Conservation (phyloP, 331 rosid genomes). For the Stylosanthes scabra region DNA sequence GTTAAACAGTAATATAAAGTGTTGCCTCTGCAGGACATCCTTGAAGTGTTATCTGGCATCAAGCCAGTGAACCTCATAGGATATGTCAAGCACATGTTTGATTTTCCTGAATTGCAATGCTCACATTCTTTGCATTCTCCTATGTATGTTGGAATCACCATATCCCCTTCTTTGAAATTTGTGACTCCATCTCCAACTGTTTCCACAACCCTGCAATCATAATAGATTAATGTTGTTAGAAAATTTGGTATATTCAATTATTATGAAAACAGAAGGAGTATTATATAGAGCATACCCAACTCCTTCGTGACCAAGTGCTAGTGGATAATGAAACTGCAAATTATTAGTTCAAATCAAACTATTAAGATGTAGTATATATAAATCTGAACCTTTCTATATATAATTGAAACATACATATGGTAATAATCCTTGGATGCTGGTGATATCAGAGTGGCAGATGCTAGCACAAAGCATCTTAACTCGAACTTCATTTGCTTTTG, state of each 20-base stretch:
- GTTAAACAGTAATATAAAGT: conserved; percentile 47
- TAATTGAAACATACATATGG: conserved; percentile 38
- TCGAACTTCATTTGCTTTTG: conserved; percentile 53
- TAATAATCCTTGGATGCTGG: conserved; percentile 37
- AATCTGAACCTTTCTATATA: no score
- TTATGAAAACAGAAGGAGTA: no score
- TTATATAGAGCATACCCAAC: conserved; percentile 52
- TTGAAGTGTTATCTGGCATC: conserved; percentile 57
- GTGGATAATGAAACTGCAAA: conserved; percentile 57
- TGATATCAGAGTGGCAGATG: conserved; percentile 61
- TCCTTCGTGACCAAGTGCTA: conserved; percentile 69
- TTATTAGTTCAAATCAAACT: not conserved
- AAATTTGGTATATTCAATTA: no score
- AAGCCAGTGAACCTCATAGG: conserved; percentile 46
- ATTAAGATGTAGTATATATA: no score
- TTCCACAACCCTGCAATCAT: conserved; percentile 49
- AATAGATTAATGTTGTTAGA: not conserved
- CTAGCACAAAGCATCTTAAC: conserved; percentile 65
- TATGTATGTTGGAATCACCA: conserved; percentile 54
- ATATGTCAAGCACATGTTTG: conserved; percentile 55
- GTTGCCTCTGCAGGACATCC: conserved; percentile 46
- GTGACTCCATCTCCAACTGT: conserved; percentile 53
- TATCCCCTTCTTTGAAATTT: conserved; percentile 52
- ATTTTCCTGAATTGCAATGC: conserved; percentile 55
- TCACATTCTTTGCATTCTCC: conserved; percentile 63